phyloP scores from a whole-genome alignment of 352 stramenopile genomes.

The Globisporangium recalcitrans region DNA sequence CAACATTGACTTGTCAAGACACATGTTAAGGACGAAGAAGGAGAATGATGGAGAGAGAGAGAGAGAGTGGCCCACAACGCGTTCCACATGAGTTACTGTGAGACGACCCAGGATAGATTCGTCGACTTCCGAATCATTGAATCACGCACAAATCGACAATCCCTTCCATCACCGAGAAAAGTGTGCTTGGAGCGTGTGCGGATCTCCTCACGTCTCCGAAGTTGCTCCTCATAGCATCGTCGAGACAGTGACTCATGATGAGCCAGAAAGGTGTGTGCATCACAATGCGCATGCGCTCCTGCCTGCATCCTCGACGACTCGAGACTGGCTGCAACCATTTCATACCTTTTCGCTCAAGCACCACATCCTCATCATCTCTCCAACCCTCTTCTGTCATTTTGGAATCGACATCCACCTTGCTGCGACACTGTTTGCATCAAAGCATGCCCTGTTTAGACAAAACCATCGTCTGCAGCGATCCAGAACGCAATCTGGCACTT shows the following conservation, averaged over 20 bases:
- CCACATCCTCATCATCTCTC: neutral
- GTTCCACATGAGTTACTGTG: neutral
- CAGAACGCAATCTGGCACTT: neutral
- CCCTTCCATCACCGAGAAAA: too few species aligned
- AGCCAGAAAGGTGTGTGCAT: neutral
- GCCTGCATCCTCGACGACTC: neutral
- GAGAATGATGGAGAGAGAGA: neutral
- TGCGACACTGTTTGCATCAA: neutral
- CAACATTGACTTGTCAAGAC: neutral
- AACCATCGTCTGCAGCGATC: neutral
- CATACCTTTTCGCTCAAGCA: neutral
- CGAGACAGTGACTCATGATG: too few species aligned
- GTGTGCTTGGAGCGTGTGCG: too few species aligned
- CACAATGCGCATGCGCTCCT: neutral
- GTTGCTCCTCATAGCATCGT: too few species aligned
- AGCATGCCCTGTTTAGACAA: neutral
- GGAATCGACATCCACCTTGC: neutral
- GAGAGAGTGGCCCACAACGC: neutral
- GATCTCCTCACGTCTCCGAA: too few species aligned
- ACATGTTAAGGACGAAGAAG: neutral
- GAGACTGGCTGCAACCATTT: neutral
- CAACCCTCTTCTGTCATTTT: neutral
- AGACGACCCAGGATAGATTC: too few species aligned
- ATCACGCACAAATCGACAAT: too few species aligned
- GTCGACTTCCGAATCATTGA: too few species aligned